Evolutionary conservation across 1,139 yeast genomes (phyloP).

Genomic region (Candida sp.): DNA sequence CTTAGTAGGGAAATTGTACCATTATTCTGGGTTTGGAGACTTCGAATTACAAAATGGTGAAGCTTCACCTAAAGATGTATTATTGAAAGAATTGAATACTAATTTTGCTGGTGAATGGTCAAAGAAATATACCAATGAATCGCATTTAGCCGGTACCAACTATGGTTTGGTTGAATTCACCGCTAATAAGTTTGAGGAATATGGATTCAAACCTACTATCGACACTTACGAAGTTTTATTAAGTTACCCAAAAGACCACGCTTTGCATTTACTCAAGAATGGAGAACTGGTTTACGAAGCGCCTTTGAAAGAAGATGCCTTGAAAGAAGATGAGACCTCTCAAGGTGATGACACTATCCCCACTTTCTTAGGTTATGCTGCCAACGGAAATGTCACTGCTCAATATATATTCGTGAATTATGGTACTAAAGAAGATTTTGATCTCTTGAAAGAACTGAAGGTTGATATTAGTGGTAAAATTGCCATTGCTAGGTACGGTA

Average conservation of each 20-base stretch:
- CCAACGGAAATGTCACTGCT: constrained; percentile 47
- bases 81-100: constrained; percentile 37
- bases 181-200: constrained; percentile 54
- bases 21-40: not conserved
- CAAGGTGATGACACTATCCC: constrained; percentile 41
- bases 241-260: constrained; percentile 48
- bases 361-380: constrained; percentile 45
- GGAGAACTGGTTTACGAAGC: constrained; percentile 51
- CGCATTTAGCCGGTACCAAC: constrained; percentile 76
- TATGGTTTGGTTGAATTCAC: constrained; percentile 66
- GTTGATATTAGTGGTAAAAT: constrained; percentile 41
- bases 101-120: constrained; percentile 56
- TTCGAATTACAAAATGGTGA: not conserved
- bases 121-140: constrained; percentile 50
- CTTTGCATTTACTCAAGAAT: constrained; percentile 35
- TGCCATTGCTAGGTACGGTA: constrained; percentile 40
- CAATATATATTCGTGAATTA: constrained; percentile 42
- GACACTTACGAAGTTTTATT: constrained; percentile 59
- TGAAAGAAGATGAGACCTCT: constrained; percentile 71
- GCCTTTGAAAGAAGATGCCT: constrained; percentile 64
- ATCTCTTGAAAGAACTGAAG: constrained; percentile 24
- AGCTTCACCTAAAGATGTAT: constrained; percentile 15
- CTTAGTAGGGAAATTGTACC: not conserved
- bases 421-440: constrained; percentile 38
- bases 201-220: constrained; percentile 49